Conservation (phyloP, 495 filamentous ascomycete species). For the Talaromyces nanjingensis region DNA sequence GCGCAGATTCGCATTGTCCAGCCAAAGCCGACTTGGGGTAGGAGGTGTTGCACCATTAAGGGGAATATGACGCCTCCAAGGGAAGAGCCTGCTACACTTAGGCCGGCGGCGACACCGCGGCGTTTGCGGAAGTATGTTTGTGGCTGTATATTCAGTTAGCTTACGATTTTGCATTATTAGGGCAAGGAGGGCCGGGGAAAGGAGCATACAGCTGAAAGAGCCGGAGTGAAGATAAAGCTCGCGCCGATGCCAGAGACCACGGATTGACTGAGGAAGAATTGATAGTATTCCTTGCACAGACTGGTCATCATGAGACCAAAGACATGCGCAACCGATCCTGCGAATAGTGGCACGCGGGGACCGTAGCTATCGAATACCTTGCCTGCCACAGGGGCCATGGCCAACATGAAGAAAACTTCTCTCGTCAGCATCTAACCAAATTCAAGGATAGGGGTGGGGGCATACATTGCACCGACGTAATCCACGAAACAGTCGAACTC, state of each 20-base stretch:
- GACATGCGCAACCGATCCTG: slow-evolving; percentile 55
- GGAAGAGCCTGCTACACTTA: slow-evolving; percentile 55
- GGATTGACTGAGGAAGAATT: slow-evolving; percentile 36
- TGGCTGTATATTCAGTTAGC: background rate
- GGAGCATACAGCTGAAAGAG: slow-evolving; percentile 52
- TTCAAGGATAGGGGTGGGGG: background rate
- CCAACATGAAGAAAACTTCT: slow-evolving; percentile 5
- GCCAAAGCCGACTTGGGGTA: slow-evolving; percentile 56
- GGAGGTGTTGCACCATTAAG: slow-evolving; percentile 66
- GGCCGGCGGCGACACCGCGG: background rate
- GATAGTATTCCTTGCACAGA: slow-evolving; percentile 37
- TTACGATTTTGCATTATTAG: slow-evolving; percentile 31
- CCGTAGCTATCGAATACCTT: slow-evolving; percentile 72
- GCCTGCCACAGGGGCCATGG: slow-evolving; percentile 52
- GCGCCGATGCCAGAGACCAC: slow-evolving; percentile 44
- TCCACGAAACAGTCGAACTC: slow-evolving; percentile 18
- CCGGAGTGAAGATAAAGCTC: slow-evolving; percentile 51
- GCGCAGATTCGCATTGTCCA: slow-evolving; percentile 69
- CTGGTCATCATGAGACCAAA: slow-evolving; percentile 72
- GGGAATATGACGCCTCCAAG: slow-evolving; percentile 46
- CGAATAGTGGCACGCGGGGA: slow-evolving; percentile 39
- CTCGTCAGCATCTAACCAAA: background rate
- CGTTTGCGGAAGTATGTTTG: slow-evolving; percentile 6
- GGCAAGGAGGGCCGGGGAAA: slow-evolving; percentile 51
- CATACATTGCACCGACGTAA: slow-evolving; percentile 4